Conservation (phyloP, 108 stramenopile genomes). For the Craspedostauros australis region DNA sequence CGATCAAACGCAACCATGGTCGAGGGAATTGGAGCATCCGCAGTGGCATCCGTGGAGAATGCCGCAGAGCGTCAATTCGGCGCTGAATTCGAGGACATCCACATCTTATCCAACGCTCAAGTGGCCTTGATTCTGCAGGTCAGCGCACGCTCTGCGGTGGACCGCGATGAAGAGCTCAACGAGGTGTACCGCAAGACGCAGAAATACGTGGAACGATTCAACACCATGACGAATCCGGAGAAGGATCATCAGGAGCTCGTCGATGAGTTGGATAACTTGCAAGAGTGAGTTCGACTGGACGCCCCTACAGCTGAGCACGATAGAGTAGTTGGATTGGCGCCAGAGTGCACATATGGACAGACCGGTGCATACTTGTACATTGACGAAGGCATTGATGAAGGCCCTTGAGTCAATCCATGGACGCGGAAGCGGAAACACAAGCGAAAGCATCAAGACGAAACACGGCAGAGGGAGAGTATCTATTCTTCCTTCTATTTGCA, state of each 20-base stretch:
- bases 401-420: too few relatives aligned
- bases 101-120: conserved; percentile 81
- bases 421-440: too few relatives aligned
- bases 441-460: too few relatives aligned
- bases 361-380: too few relatives aligned
- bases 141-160: conserved; percentile 63
- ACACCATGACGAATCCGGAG: conserved; percentile 85
- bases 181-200: conserved; percentile 86
- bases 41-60: conserved; percentile 47
- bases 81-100: conserved; percentile 75
- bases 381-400: too few relatives aligned
- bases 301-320: background rate
- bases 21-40: too few relatives aligned
- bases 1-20: background rate
- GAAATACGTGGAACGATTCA: conserved; percentile 81
- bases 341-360: too few relatives aligned
- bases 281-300: conserved; percentile 45
- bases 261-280: conserved; percentile 83
- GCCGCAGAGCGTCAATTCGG: conserved; percentile 80
- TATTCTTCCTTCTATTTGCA: too few relatives aligned
- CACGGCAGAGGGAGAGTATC: too few relatives aligned
- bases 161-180: conserved; percentile 74
- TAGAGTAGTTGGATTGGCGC: conserved; percentile 4
- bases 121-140: conserved; percentile 83
- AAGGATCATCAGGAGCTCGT: conserved; percentile 80